Percentiles rank a stretch among this genome's conserved stretches.
Evolutionary conservation across 148 eudicot species (phyloP).

Genomic region (Cornus controversa): DNA sequence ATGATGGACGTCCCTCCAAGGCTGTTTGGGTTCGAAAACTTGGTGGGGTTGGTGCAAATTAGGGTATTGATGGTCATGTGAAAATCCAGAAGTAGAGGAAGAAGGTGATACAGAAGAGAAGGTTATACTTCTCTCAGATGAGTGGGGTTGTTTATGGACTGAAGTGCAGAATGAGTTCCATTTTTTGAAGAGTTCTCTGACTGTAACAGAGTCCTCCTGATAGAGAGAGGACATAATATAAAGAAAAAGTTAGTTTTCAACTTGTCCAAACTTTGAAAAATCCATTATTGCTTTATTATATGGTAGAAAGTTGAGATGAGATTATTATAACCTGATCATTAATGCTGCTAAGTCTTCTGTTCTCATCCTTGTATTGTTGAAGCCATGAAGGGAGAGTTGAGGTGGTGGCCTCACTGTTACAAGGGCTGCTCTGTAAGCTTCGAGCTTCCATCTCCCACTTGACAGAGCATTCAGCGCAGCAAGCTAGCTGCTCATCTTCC

Average conservation of each 20-base stretch:
- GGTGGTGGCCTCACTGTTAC: constrained; percentile 43
- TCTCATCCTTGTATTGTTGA: constrained; percentile 56
- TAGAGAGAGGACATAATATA: constrained; percentile 12
- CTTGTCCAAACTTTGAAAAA: not conserved
- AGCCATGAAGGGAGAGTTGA: constrained; percentile 90
- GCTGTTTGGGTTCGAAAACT: constrained; percentile 24
- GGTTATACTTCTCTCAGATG: constrained; percentile 51
- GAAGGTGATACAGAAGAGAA: constrained; percentile 59
- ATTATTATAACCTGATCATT: constrained; percentile 49
- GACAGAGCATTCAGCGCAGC: constrained; percentile 31
- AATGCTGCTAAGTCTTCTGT: constrained; percentile 24
- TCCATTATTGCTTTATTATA: not conserved
- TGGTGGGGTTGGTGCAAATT: constrained; percentile 16
- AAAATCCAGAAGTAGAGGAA: constrained; percentile 46
- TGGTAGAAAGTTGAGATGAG: not conserved
- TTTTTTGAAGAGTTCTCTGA: constrained; percentile 46
- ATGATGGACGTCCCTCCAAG: constrained; percentile 4
- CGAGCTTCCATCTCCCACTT: constrained; percentile 26
- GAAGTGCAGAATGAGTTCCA: constrained; percentile 54
- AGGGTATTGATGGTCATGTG: constrained; percentile 45
- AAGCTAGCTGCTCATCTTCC: constrained; percentile 23
- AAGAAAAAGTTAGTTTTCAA: constrained; percentile 18
- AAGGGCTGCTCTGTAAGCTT: constrained; percentile 27
- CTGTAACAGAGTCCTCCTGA: constrained; percentile 47
- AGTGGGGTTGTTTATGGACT: constrained; percentile 21